These are phyloP conservation scores for Suhomyces taliae DNA, from an alignment of 1,139 yeast genomes.

Conservation along the genomic window DNA sequence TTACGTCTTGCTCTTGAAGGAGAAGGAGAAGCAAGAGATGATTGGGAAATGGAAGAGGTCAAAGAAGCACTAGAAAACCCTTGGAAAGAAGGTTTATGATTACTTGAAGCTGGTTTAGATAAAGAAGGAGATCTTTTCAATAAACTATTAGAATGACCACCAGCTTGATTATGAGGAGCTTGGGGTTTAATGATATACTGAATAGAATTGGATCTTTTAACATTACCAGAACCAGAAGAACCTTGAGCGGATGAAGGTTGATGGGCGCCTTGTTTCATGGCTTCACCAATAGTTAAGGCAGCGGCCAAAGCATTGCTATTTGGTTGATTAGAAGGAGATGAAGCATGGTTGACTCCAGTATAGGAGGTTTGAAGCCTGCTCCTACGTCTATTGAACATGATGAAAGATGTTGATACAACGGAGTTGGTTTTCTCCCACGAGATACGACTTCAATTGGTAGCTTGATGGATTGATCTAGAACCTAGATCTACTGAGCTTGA, in stretches of 20 bases:
- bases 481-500: too few species aligned
- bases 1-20: conserved; percentile 6
- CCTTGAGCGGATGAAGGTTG: conserved; percentile 9
- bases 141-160: conserved; percentile 1
- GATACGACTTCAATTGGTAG: too few species aligned
- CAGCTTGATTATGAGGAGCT: conserved; percentile 1
- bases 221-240: conserved; percentile 11
- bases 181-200: conserved; percentile 16
- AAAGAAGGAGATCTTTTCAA: conserved; percentile 9
- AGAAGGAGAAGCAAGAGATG: conserved; percentile 5
- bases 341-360: conserved; percentile 46
- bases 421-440: too few species aligned
- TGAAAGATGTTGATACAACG: not conserved
- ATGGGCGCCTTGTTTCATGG: conserved; percentile 18
- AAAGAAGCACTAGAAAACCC: conserved; percentile 15
- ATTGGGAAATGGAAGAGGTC: conserved; percentile 12
- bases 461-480: too few species aligned
- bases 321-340: conserved; percentile 37
- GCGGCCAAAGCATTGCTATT: conserved; percentile 47
- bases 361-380: conserved; percentile 41
- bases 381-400: conserved; percentile 39
- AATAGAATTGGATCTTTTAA: conserved; percentile 16
- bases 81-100: conserved; percentile 3
- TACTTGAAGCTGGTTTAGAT: not conserved
- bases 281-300: conserved; percentile 45